Evolutionary conservation across 2,329 filamentous ascomycete species (phyloP).

Genomic region (Xylaria sp.): DNA sequence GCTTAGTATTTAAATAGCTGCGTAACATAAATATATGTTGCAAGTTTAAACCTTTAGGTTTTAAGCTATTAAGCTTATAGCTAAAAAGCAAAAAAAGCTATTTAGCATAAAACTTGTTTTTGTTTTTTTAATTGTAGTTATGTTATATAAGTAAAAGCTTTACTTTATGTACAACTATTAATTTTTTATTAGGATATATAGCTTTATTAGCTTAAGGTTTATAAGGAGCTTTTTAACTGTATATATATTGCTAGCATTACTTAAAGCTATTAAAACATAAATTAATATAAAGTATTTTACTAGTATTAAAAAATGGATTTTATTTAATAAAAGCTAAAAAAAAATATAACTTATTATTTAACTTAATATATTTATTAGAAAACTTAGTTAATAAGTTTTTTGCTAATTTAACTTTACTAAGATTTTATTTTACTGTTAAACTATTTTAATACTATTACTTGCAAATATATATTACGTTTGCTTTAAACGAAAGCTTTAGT

Average conservation of each 20-base stretch:
- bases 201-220: not conserved
- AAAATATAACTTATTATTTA: no score
- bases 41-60: not conserved
- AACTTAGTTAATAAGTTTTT: no score
- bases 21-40: not conserved
- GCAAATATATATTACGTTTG: no score
- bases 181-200: not conserved
- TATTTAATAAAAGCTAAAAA: not conserved
- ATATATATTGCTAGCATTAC: not conserved
- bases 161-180: not conserved
- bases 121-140: not conserved
- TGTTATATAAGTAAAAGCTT: not conserved
- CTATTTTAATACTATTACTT: no score
- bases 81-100: not conserved
- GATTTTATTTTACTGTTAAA: no score
- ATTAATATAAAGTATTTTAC: not conserved
- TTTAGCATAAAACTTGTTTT: not conserved
- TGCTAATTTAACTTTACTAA: no score
- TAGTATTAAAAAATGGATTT: not conserved
- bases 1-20: conserved; percentile 4
- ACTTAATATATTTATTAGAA: no score
- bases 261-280: not conserved
- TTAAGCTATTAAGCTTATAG: not conserved
- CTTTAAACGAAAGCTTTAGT: no score
- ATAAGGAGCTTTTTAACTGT: not conserved